Evolutionary conservation across 306 rosid genomes (phyloP).

Genomic region (Trichosanthes truncata): DNA sequence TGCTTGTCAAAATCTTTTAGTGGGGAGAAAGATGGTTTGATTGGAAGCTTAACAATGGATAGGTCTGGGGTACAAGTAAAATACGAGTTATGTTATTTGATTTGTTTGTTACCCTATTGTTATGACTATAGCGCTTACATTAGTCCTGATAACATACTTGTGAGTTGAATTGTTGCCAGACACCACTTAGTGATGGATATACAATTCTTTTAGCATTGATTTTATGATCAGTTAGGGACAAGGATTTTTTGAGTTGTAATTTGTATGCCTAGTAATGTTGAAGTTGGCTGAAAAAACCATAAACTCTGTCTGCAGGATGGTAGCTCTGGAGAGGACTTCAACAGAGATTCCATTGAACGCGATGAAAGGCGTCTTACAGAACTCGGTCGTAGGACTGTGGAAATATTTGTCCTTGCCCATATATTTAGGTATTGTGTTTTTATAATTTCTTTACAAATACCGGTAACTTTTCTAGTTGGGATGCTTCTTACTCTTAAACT

Average conservation of each 20-base stretch:
- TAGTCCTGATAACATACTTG: background rate
- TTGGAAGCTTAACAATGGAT: background rate
- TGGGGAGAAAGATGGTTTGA: constrained; percentile 1
- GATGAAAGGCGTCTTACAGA: constrained; percentile 97
- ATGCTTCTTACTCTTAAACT: background rate
- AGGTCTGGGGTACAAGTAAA: background rate
- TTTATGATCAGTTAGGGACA: too few relatives aligned
- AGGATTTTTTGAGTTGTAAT: background rate
- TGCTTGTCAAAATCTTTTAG: background rate
- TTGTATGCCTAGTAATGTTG: background rate
- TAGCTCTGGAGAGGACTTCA: constrained; percentile 88
- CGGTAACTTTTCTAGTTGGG: background rate
- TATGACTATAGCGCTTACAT: background rate
- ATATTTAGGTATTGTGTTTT: constrained; percentile 55
- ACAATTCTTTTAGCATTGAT: background rate
- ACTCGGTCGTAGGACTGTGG: constrained; percentile 96
- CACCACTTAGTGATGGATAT: background rate
- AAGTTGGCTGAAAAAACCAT: background rate
- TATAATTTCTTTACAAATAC: background rate
- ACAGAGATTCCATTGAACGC: constrained; percentile 87
- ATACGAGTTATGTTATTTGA: background rate
- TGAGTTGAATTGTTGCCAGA: background rate
- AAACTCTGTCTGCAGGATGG: constrained; percentile 52
- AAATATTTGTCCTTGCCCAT: constrained; percentile 95
- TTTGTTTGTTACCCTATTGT: background rate